A percentile compares a stretch with the other conserved stretches of the same genome.
Evolutionary conservation across 768 basidiomycete species (phyloP).

Genomic region (Mycena vitilis): DNA sequence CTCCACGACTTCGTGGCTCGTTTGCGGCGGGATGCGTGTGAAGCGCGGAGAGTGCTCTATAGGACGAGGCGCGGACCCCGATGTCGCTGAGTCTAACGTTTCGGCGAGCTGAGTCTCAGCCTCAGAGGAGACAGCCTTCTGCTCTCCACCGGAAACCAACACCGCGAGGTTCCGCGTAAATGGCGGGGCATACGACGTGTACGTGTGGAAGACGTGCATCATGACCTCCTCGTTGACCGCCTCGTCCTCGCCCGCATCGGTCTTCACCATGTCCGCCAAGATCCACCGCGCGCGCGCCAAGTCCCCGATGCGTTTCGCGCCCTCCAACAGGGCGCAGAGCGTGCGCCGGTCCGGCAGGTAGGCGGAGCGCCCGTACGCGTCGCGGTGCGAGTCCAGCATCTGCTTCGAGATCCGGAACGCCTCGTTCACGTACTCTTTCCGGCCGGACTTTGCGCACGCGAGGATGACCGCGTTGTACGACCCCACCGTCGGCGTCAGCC

Average conservation of each 20-base stretch:
- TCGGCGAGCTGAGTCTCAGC: constrained; percentile 12
- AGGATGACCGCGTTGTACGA: constrained; percentile 88
- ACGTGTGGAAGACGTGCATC: constrained; percentile 88
- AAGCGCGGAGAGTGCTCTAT: constrained; percentile 40
- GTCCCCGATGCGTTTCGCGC: constrained; percentile 89
- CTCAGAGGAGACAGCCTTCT: constrained; percentile 3
- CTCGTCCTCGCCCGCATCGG: constrained; percentile 43
- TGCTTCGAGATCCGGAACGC: constrained; percentile 86
- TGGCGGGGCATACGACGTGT: constrained; percentile 82
- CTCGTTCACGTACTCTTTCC: constrained; percentile 76
- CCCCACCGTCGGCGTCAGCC: constrained; percentile 69
- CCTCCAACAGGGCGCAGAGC: constrained; percentile 89
- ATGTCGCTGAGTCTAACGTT: constrained; percentile 18
- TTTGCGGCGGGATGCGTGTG: constrained; percentile 78
- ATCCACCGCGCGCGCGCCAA: constrained; percentile 89
- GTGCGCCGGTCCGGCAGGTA: constrained; percentile 74
- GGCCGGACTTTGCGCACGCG: constrained; percentile 78
- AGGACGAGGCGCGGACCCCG: constrained; percentile 1
- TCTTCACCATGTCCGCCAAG: constrained; percentile 81
- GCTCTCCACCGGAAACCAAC: constrained; percentile 46
- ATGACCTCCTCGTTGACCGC: constrained; percentile 76
- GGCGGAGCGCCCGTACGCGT: constrained; percentile 66
- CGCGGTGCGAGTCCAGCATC: constrained; percentile 85
- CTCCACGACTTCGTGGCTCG: constrained; percentile 72
- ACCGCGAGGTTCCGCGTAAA: constrained; percentile 66